Evolutionary conservation across 495 filamentous ascomycete species (phyloP).

Genomic region (Amphirosellinia nigrospora): DNA sequence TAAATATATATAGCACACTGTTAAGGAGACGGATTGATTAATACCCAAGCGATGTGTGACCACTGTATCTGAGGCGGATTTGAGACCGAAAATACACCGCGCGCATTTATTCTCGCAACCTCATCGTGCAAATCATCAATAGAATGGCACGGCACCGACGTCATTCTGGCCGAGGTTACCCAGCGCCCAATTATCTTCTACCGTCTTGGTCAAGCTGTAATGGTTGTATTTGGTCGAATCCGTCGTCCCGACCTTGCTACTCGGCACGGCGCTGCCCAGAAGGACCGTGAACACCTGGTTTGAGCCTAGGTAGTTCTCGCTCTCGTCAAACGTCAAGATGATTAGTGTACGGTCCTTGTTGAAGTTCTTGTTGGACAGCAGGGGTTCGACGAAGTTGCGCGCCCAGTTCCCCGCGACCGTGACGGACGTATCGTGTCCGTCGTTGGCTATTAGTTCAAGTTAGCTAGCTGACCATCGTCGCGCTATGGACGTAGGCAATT

Average conservation of each 20-base stretch:
- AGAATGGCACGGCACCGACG: conserved; percentile 21
- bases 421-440: conserved; percentile 71
- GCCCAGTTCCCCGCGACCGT: conserved; percentile 63
- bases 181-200: conserved; percentile 63
- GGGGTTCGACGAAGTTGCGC: conserved; percentile 60
- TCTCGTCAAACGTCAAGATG: conserved; percentile 72
- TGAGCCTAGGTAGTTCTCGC: conserved; percentile 53
- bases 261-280: conserved; percentile 65
- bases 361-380: conserved; percentile 68
- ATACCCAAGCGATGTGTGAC: neutral
- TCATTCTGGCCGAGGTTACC: conserved; percentile 36
- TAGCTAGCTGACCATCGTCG: conserved; percentile 13
- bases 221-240: conserved; percentile 71
- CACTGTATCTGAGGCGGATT: conserved; percentile 19
- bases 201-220: conserved; percentile 66
- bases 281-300: conserved; percentile 65
- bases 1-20: neutral
- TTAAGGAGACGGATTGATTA: neutral
- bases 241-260: conserved; percentile 59
- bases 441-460: conserved; percentile 35
- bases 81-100: conserved; percentile 16
- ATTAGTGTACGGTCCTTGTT: conserved; percentile 66
- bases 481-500: conserved; percentile 46
- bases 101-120: neutral
- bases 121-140: neutral